Evolutionary conservation across 352 stramenopile species (phyloP), one percentile per base, ranked within the genome.

Genomic region (Globisporangium solare): DNA sequence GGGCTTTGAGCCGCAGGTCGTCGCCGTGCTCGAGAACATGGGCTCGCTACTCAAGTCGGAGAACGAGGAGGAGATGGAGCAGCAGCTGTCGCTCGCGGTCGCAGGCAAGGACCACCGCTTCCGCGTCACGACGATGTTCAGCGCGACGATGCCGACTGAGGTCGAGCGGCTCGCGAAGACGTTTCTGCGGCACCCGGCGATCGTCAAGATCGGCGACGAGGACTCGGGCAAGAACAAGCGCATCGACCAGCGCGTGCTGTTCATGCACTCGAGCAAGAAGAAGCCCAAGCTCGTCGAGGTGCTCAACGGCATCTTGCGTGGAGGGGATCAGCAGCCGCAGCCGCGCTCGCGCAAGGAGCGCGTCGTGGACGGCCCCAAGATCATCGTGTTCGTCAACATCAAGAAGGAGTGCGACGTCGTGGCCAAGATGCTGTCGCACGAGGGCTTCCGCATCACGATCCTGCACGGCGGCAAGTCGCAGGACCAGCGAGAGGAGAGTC

Each of bases 351-450:
- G 80, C 47, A 92, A 90, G 58, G 80, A 92, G 59, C 82, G 83
- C 24, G 63, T 76, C 6, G 71, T 82, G 2, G 83, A 95, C 21
- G 73, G 86, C 2, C 79, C 96, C 27, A 98, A 99, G 76, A 87
- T 98, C 45, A 99, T 99, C 56, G 95, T 99, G n/a, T 99, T 99
- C 73, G 97, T 99, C 57, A 99, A 99, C 74, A 94, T 98, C 64
- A 99, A 99, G 86, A 98, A 98, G 66, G 86, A 96, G 61, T 97
- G 93, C 51, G 97, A 99, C 66, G 73, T 88, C n/a, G 86, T 99
- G n/a, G 88, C 76, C 20, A 91, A 96, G 51, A 86, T 96, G 57
- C 73, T 99, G 18, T 94, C 97, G 47, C 88, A 73, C 35, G 75
- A 86, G 43, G 95, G 96, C 31, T 95, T 97, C 61, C 74, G 82